These are phyloP conservation scores for Acanthamoeba royreba DNA, from an alignment of 208 protist genomes.

Conservation along the genomic window DNA sequence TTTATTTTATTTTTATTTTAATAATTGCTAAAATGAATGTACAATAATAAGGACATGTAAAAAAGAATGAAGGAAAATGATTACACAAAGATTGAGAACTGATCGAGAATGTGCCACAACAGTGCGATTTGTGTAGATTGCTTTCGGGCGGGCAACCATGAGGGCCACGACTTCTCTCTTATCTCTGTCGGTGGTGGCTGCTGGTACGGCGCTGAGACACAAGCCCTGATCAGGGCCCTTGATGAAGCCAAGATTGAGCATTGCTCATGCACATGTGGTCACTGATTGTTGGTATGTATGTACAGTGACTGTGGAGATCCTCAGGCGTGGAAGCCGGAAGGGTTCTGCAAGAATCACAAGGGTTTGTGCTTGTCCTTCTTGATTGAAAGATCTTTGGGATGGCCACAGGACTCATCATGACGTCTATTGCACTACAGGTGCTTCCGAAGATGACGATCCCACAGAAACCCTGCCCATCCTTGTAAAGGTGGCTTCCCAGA, in stretches of 20 bases:
- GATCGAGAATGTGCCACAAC: background rate
- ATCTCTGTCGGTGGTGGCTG: background rate
- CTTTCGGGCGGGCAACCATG: background rate
- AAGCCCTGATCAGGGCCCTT: too few relatives aligned
- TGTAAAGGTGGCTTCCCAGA: background rate
- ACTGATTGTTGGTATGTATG: too few relatives aligned
- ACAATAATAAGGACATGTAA: too few relatives aligned
- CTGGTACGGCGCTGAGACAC: background rate
- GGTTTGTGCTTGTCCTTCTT: background rate
- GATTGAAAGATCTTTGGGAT: background rate
- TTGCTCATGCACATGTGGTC: too few relatives aligned
- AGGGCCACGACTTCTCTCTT: background rate
- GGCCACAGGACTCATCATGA: background rate
- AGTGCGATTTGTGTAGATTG: conserved; percentile 36
- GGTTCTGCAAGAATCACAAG: background rate
- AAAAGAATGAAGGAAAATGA: too few relatives aligned
- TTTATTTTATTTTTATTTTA: background rate
- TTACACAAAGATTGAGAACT: too few relatives aligned
- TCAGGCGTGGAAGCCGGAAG: background rate
- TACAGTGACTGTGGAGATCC: conserved; percentile 12
- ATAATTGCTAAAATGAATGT: background rate
- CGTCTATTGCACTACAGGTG: background rate
- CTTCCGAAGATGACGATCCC: conserved; percentile 27
- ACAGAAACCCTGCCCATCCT: background rate
- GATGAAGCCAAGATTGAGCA: too few relatives aligned